Evolutionary conservation across 1,139 yeast genomes (phyloP), one percentile per base, ranked within the genome.

Genomic region (Yamadazyma triangularis): DNA sequence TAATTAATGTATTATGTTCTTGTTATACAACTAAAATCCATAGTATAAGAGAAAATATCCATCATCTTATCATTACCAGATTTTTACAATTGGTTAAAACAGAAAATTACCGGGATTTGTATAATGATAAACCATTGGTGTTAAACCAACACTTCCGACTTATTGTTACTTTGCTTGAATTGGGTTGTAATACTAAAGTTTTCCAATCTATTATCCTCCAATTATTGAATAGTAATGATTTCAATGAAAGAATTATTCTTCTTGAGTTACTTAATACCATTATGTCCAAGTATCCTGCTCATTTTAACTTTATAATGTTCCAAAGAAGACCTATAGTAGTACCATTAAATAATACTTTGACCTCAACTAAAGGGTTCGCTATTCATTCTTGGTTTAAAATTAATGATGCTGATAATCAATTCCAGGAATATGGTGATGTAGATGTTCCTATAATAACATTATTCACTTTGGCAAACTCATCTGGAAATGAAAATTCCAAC

Each of bases 361-460:
- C 27, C 11, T 32, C 41, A 4, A 44, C 41, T 37, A 44, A 42
- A 19, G 29, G 47, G 13, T 42, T 63, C 30, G 46, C 70, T 2
- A 45, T 67, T 6, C 62, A 60, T 19, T 39, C 62, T 2, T 66
- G 73, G 71, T 52, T 66, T 38, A 63, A 58, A 37, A 31, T 64
- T 15, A 38, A 33, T 49, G 30, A 41, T 30, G 28, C 32, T 24
- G 30, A 35, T 24, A 12, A 27, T 4, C 32, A 27, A 13, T 25
- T 35, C n/a, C n/a, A n/a, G n/a, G n/a, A n/a, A n/a, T n/a, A n/a
- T n/a, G n/a, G n/a, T n/a, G n/a, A n/a, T n/a, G n/a, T n/a, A n/a
- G 53, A 50, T 13, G 9, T 34, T 12, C 30, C 51, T 4, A 18
- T 50, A 3, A 30, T 45, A 6, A 47, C 58, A 3, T 40, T 65